Base-by-base conservation (phyloP, 1,139 yeast genomes). In the Taphrina flavorubra region DNA sequence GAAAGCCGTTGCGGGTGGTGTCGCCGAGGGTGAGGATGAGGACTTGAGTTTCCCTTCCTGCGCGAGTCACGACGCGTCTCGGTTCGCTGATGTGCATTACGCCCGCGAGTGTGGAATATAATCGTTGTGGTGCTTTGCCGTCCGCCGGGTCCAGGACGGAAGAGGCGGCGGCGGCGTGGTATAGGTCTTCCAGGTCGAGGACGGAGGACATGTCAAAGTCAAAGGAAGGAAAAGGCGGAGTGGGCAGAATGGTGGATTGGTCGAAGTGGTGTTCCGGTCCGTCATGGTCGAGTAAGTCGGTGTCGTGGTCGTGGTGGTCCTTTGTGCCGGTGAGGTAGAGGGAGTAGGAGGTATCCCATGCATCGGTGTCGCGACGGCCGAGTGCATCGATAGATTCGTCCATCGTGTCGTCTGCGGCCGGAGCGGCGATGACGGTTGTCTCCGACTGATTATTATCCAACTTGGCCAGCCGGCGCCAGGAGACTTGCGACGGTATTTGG, bases 111-210 rank as follows among this genome's bases (percentile, higher is more conserved):
- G 58, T 40, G 1, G 58, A 31, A 42, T 20, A n/a, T 47, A 65
- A 8, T 11, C 37, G 13, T 7, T 14, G 16, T 13, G 37, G 55
- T n/a, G n/a, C n/a, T n/a, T 10, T 11, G 18, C 56, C 31, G n/a
- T n/a, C n/a, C 13, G 40, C 20, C 25, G 1, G 2, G 20, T 44
- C 40, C n/a, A 20, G 36, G 18, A 49, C 18, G 8, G 56, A 11
- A 25, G 31, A 25, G 31, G 31, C 31, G 31, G 31, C 1, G 31
- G 31, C 31, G 31, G 31, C 1, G 42, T 61, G 47, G 6, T 37
- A 16, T 14, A 61, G 14, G 25, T 65, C 68, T 36, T 58, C 68
- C 16, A 65, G n/a, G 42, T 65, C 68, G 7, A 59, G 58, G 39
- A 65, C 53, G 37, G 25, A 16, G 42, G 47, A 40, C 36, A 39